Percentiles rank a stretch among this genome's conserved stretches.
phyloP scores from a whole-genome alignment of 768 basidiomycete genomes.

The Lepiota brunneoincarnata region DNA sequence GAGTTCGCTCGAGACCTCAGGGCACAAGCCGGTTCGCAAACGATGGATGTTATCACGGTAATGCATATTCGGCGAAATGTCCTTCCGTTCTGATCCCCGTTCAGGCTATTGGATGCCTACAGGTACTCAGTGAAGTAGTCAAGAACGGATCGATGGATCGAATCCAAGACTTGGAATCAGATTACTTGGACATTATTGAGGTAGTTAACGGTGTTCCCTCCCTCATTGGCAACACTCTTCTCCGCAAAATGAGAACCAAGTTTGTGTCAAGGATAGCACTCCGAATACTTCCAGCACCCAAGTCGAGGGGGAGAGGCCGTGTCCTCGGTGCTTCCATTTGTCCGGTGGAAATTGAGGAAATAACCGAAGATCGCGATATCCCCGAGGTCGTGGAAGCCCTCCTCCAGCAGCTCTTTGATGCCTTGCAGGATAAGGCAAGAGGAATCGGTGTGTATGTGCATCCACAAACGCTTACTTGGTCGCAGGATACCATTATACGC shows the following conservation, averaged over 20 bases:
- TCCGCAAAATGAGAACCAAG: slow-evolving; percentile 71
- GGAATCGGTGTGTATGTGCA: background rate
- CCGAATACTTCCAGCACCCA: slow-evolving; percentile 47
- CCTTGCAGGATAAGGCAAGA: slow-evolving; percentile 77
- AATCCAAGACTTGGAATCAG: slow-evolving; percentile 39
- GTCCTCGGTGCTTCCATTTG: slow-evolving; percentile 22
- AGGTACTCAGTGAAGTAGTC: slow-evolving; percentile 66
- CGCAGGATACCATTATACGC: slow-evolving; percentile 89
- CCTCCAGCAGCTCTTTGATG: slow-evolving; percentile 68
- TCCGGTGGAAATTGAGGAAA: slow-evolving; percentile 9
- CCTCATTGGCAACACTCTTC: slow-evolving; percentile 55
- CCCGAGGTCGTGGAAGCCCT: slow-evolving; percentile 77
- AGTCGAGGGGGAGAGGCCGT: slow-evolving; percentile 25
- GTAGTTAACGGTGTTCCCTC: slow-evolving; percentile 36
- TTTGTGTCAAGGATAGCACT: slow-evolving; percentile 63
- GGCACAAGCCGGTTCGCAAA: slow-evolving; percentile 29
- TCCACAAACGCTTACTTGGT: background rate
- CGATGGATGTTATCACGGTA: slow-evolving; percentile 52
- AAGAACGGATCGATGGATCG: slow-evolving; percentile 61
- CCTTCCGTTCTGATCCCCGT: slow-evolving; percentile 8
- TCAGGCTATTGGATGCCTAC: slow-evolving; percentile 67
- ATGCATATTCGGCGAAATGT: background rate
- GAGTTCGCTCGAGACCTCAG: slow-evolving; percentile 51
- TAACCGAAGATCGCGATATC: slow-evolving; percentile 52
- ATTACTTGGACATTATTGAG: slow-evolving; percentile 44